Evolutionary conservation across 2,329 filamentous ascomycete species (phyloP).

Genomic region (Cladosporium phlei): DNA sequence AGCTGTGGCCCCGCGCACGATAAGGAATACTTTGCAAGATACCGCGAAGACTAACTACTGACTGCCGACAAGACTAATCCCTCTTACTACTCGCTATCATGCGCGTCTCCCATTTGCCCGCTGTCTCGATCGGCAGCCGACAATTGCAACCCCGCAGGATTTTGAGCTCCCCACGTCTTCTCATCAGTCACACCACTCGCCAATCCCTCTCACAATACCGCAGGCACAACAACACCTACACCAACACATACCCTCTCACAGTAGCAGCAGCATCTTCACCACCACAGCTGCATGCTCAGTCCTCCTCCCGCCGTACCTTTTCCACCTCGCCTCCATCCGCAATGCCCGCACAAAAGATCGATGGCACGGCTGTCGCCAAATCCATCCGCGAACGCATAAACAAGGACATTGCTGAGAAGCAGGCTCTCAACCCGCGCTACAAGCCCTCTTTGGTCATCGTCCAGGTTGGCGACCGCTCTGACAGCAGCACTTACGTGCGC

Average conservation of each 20-base stretch:
- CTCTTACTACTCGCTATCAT: too few species aligned
- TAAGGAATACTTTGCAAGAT: too few species aligned
- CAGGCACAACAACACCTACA: slow-evolving; percentile 4
- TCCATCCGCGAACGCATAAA: slow-evolving; percentile 78
- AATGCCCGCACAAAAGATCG: slow-evolving; percentile 88
- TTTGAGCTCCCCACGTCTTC: too few species aligned
- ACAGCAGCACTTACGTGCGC: slow-evolving; percentile 92
- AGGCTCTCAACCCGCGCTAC: slow-evolving; percentile 79
- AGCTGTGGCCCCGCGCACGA: too few species aligned
- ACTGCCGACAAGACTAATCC: too few species aligned
- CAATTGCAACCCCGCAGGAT: too few species aligned
- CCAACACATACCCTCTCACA: slow-evolving; percentile 2
- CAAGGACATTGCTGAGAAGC: slow-evolving; percentile 73
- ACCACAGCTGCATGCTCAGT: slow-evolving; percentile 14
- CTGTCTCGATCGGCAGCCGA: too few species aligned
- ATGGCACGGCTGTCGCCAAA: slow-evolving; percentile 93
- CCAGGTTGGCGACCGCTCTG: slow-evolving; percentile 89
- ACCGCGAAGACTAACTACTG: too few species aligned
- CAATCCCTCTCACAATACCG: too few species aligned
- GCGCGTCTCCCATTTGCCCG: too few species aligned
- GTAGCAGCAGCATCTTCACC: slow-evolving; percentile 1
- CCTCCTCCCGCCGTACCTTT: slow-evolving; percentile 33
- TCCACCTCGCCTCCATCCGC: slow-evolving; percentile 48
- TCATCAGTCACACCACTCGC: too few species aligned
- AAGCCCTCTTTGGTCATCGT: slow-evolving; percentile 89